Evolutionary conservation across 2,329 filamentous ascomycete genomes (phyloP), one percentile per base, ranked within the genome.

Genomic region (Aspergillus sp.): DNA sequence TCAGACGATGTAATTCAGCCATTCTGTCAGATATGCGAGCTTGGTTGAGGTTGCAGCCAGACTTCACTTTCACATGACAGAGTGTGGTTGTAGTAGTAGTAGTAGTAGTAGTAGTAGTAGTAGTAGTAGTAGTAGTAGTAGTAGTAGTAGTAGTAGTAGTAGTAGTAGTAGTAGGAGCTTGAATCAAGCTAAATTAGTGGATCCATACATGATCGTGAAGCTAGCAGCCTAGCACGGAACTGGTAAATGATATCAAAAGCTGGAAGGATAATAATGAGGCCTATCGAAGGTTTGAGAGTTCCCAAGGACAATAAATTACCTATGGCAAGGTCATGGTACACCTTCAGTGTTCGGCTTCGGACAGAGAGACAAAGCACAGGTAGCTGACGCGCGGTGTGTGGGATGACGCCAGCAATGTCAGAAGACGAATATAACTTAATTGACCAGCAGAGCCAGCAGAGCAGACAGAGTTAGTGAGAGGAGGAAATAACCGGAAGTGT

Each of bases 151-250:
- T n/a, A n/a, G n/a, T n/a, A n/a, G n/a, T n/a, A n/a, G 52, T 43
- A 23, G 43, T 15, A 11, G 43, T 57, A 41, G 47, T 28, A 51
- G 56, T 45, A 15, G 48, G 45, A 19, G 23, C 52, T 46, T 41
- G 34, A 41, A 50, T 31, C 48, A 22, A 25, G 48, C 55, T 52
- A 57, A 57, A 52, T 41, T 57, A 57, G 55, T 52, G 55, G 55
- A 57, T 38, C 55, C 47, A 57, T 19, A 28, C 23, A 38, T 50
- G 54, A 57, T 57, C 54, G 28, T 31, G 54, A 52, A 34, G 38
- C 55, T 57, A 51, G 55, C 47, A 45, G 23, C 23, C 55, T 57
- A 51, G 55, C 47, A 45, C 55, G 48, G 47, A 52, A 51, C 25
- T 46, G 38, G 55, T 46, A 57, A 57, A 23, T 51, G 23, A 31